Base-by-base conservation (phyloP, 768 basidiomycete species). In the Pholiota microspora region DNA sequence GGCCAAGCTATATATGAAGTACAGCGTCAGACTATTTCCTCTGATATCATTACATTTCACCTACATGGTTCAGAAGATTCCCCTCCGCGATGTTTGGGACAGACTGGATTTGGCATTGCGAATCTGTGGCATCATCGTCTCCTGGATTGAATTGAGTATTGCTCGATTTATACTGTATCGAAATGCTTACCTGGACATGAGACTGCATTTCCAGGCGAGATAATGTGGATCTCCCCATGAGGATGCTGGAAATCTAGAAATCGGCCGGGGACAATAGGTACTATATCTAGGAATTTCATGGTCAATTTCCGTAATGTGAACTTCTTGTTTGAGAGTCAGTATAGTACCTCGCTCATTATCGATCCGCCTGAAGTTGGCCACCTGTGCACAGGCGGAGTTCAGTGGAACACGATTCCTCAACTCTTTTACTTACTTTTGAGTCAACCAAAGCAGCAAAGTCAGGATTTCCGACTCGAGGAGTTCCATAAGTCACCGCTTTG, bases 181-280 rank as follows among this genome's bases (percentile, higher is more conserved):
- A 18, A 10, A 2, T 18, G 61, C 62, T 29, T 44, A 71, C 74
- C 74, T 31, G 74, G 62, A 54, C 76, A 77, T 29, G 70, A 61
- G 15, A 73, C 67, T 40, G 69, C 73, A 35, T 66, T 65, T 4
- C 67, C 72, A 2, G 69, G 65, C 13, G 73, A 67, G 51, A 81
- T 51, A 38, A 86, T 79, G 58, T 83, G 81, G 12, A 83, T 65
- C 62, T 86, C 83, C 18, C 81, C 81, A 18, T 73, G 67, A 2
- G 78, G 76, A 53, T 83, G 81, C 29, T 67, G 56, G 66, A 77
- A 86, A 42, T 78, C 80, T 54, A 84, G 61, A 53, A 67, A 71
- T 18, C 74, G 71, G 2, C 75, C 77, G 5, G 84, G 84, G 4
- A 86, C 72, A 54, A 81, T 84, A 18, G 86, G 85, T 32, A 87